phyloP scores from a whole-genome alignment of 163 green algal species.

The Chlamydomonas reinhardtii region DNA sequence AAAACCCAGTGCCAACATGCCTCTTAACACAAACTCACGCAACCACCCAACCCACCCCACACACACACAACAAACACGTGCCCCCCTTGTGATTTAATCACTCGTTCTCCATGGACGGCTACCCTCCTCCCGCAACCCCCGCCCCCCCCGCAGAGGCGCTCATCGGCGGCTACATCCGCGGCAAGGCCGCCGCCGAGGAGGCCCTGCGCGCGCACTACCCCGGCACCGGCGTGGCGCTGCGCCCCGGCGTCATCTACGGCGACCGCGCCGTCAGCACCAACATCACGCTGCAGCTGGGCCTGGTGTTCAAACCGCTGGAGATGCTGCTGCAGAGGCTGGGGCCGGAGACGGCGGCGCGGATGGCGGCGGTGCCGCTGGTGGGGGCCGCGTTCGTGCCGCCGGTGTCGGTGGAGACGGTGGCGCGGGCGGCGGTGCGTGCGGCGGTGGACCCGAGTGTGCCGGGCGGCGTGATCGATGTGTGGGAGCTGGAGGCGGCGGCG shows the following conservation, averaged over 20 bases:
- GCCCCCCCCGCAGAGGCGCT: slow-evolving; percentile 68
- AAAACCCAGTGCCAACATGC: too few species aligned
- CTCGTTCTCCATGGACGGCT: too few species aligned
- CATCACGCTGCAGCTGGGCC: slow-evolving; percentile 79
- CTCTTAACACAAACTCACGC: too few species aligned
- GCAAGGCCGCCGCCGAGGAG: slow-evolving; percentile 87
- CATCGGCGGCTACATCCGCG: slow-evolving; percentile 88
- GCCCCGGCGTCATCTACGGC: slow-evolving; percentile 91
- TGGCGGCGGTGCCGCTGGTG: slow-evolving; percentile 74
- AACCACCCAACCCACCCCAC: too few species aligned
- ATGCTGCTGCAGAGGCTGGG: slow-evolving; percentile 59
- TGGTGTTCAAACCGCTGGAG: slow-evolving; percentile 79
- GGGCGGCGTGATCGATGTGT: slow-evolving; percentile 83
- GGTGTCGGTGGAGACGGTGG: slow-evolving; percentile 79
- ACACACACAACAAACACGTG: too few species aligned
- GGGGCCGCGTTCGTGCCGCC: slow-evolving; percentile 82
- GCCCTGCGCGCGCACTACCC: slow-evolving; percentile 68
- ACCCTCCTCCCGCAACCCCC: too few species aligned
- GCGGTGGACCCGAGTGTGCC: slow-evolving; percentile 81
- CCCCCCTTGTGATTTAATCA: too few species aligned
- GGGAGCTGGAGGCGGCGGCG: slow-evolving; percentile 63
- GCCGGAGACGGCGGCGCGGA: background rate
- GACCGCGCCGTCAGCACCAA: slow-evolving; percentile 62
- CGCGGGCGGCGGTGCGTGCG: slow-evolving; percentile 82
- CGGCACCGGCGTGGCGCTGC: slow-evolving; percentile 76